Base-by-base conservation (phyloP, 345 rosid genomes). In the Salix arbutifolia region DNA sequence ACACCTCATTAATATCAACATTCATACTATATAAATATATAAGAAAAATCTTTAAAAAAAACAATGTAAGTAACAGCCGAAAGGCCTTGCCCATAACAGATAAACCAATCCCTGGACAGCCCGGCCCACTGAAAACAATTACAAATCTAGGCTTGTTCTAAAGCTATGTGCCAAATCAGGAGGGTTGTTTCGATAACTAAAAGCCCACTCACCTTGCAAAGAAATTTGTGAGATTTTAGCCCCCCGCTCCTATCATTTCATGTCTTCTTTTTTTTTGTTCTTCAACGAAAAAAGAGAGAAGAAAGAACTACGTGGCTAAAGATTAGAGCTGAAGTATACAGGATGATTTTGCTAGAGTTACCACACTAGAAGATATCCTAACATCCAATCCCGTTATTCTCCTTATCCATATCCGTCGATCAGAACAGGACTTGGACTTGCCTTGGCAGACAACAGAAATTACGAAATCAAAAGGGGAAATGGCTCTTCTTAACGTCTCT, bases 401-500 rank as follows among this genome's bases (percentile, higher is more conserved):
- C 74, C 17, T 71, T 71, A 71, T 71, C 74, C 46, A 71, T 31
- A 17, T 1, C 56, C 12, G 7, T 8, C 46, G 21, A 52, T n/a
- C 62, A n/a, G 21, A 52, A 5, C 35, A 30, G 37, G 10, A 3
- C 48, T 8, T 10, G 17, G 42, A 37, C 44, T 37, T 67, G 16
- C 3, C 25, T 21, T 18, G 1, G 23, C 10, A 31, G 35, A 10
- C 21, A 11, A 6, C 67, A 61, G 30, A 37, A n/a, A 23, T 12
- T 19, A 62, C 26, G 33, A 66, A 3, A 25, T 9, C 44, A 37
- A 37, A 28, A 13, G 12, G 5, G 50, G 65, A 69, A 77, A 90
- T 89, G 94, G 89, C 86, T 38, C 79, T 86, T 65, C 88, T 85
- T 85, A 85, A 84, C 81, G 82, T 81, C 77, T 88, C 88, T 4